Conservation (phyloP, 169 alveolate genomes). For the Plasmodium malariae region DNA sequence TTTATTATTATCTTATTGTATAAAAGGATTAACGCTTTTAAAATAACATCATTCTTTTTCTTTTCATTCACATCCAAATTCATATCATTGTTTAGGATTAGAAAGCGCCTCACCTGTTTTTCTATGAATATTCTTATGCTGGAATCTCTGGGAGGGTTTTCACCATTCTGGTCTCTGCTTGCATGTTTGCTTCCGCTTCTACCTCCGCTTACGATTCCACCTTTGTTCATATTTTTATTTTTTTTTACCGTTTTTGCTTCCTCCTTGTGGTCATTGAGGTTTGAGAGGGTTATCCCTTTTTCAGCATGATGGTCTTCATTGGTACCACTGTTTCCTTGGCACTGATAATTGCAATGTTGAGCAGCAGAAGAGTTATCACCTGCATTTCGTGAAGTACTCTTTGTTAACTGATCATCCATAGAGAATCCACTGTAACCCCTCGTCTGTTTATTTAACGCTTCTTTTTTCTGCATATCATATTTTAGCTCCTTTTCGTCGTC, state of each 20-base stretch:
- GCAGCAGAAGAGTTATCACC: too few species aligned
- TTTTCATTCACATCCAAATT: constrained; percentile 68
- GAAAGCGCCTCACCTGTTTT: constrained; percentile 34
- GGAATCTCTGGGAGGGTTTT: neutral
- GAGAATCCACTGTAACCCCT: too few species aligned
- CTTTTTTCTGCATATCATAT: too few species aligned
- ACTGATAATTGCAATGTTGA: too few species aligned
- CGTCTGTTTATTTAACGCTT: too few species aligned
- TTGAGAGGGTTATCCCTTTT: too few species aligned
- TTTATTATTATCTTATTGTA: constrained; percentile 34
- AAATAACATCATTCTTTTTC: constrained; percentile 59
- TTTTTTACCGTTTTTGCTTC: neutral
- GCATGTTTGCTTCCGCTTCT: neutral
- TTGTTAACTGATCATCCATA: too few species aligned
- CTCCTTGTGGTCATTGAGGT: too few species aligned
- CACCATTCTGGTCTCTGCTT: neutral
- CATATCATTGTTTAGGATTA: constrained; percentile 40
- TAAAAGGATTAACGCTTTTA: constrained; percentile 47
- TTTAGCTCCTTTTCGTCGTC: too few species aligned
- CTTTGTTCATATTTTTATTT: neutral
- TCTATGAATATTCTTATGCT: constrained; percentile 20
- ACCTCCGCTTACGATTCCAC: neutral
- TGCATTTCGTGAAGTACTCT: too few species aligned
- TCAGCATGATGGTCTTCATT: too few species aligned
- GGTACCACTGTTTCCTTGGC: too few species aligned